phyloP scores from a whole-genome alignment of 352 stramenopile species.

The Phytophthora chlamydospora region DNA sequence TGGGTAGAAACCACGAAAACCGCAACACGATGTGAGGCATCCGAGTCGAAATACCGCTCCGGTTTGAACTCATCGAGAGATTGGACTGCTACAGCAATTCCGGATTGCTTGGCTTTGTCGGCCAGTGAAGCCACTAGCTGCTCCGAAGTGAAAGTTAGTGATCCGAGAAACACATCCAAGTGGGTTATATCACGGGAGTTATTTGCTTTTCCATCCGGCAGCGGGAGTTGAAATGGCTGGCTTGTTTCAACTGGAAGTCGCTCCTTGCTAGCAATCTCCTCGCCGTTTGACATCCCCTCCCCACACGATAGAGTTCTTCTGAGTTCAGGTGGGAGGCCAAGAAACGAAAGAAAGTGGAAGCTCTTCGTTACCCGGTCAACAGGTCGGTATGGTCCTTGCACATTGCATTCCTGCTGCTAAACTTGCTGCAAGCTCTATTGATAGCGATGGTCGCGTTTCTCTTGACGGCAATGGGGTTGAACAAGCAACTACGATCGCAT shows the following conservation, averaged over 20 bases:
- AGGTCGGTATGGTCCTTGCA: too few relatives aligned
- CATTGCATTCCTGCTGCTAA: too few relatives aligned
- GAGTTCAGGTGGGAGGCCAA: too few relatives aligned
- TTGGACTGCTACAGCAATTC: constrained; percentile 9
- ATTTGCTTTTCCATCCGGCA: background rate
- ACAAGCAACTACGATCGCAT: too few relatives aligned
- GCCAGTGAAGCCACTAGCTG: constrained; percentile 84
- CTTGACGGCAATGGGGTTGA: too few relatives aligned
- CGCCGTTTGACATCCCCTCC: background rate
- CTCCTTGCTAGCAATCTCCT: background rate
- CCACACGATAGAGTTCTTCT: too few relatives aligned
- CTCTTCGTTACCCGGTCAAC: background rate
- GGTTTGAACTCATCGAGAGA: constrained; percentile 53
- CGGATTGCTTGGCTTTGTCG: constrained; percentile 52
- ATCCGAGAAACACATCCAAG: constrained; percentile 89
- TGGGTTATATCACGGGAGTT: constrained; percentile 14
- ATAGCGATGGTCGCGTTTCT: too few relatives aligned
- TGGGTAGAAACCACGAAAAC: constrained; percentile 94
- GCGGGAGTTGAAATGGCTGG: background rate
- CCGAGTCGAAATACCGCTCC: constrained; percentile 25
- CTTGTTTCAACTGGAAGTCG: background rate
- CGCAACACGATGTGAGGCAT: constrained; percentile 37
- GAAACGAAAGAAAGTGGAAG: background rate
- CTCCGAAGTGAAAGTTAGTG: constrained; percentile 92
- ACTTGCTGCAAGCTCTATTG: too few relatives aligned